These are phyloP conservation scores for Xanthoparmelia taractica DNA, from an alignment of 495 filamentous ascomycete species.

Conservation along the genomic window DNA sequence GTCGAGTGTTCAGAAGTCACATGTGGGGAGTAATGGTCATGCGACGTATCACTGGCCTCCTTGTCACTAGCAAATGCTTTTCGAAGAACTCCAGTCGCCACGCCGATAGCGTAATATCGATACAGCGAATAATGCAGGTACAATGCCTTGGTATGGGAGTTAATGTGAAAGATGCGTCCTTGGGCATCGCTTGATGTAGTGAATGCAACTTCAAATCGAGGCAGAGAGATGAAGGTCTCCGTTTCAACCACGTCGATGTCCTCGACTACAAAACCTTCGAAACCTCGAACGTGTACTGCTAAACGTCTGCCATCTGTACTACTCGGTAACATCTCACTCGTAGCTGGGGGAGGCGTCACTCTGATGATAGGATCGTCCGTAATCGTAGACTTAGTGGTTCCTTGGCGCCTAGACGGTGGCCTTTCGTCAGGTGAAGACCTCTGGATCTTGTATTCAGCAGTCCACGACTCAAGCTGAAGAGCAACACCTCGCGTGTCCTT, in stretches of 20 bases:
- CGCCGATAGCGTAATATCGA: slow-evolving; percentile 81
- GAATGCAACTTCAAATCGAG: slow-evolving; percentile 77
- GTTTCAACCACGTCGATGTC: slow-evolving; percentile 73
- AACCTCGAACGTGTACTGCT: slow-evolving; percentile 66
- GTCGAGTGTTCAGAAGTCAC: background rate
- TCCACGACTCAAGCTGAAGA: slow-evolving; percentile 83
- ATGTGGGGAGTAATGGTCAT: background rate
- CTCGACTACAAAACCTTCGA: slow-evolving; percentile 87
- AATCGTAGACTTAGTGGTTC: slow-evolving; percentile 48
- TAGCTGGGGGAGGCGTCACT: slow-evolving; percentile 53
- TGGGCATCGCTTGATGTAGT: slow-evolving; percentile 77
- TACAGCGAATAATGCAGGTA: slow-evolving; percentile 87
- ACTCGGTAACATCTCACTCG: slow-evolving; percentile 47
- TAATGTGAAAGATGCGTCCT: slow-evolving; percentile 79
- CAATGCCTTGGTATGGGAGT: slow-evolving; percentile 68
- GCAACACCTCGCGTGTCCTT: slow-evolving; percentile 70
- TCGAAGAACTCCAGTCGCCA: slow-evolving; percentile 68
- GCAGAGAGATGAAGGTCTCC: slow-evolving; percentile 79
- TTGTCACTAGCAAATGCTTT: slow-evolving; percentile 58
- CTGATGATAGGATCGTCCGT: slow-evolving; percentile 43
- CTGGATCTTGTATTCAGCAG: slow-evolving; percentile 80
- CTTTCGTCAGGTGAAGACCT: slow-evolving; percentile 52
- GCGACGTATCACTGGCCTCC: slow-evolving; percentile 18
- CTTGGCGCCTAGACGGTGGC: slow-evolving; percentile 47
- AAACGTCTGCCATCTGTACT: slow-evolving; percentile 79